Conservation (phyloP, 2,329 filamentous ascomycete species). For the Scytalidium lignicola region DNA sequence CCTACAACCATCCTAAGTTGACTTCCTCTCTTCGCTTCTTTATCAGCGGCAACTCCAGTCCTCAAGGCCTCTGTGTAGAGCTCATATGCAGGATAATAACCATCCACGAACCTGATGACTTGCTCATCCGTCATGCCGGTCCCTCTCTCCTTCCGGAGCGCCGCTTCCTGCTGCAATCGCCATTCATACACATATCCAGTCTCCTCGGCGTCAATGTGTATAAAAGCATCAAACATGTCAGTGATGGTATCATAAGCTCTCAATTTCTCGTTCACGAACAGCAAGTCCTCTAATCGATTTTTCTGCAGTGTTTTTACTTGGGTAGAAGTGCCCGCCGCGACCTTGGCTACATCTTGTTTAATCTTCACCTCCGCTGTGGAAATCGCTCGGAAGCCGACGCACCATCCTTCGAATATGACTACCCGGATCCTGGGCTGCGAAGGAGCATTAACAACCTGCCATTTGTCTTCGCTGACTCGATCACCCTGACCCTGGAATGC, state of each 20-base stretch:
- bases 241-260: constrained; percentile 55
- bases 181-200: constrained; percentile 61
- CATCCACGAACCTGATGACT: constrained; percentile 61
- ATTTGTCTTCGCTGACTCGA: constrained; percentile 45
- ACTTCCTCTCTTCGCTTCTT: constrained; percentile 30
- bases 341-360: constrained; percentile 37
- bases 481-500: constrained; percentile 59
- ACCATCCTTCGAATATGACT: constrained; percentile 70
- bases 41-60: constrained; percentile 38
- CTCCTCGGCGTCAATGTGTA: constrained; percentile 61
- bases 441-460: constrained; percentile 40
- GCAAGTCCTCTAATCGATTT: constrained; percentile 49
- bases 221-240: constrained; percentile 54
- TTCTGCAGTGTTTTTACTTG: constrained; percentile 41
- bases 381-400: constrained; percentile 60
- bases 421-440: constrained; percentile 32
- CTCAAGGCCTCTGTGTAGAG: constrained; percentile 45
- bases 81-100: constrained; percentile 51
- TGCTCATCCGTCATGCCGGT: constrained; percentile 61
- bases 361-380: constrained; percentile 36
- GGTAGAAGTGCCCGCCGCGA: constrained; percentile 12
- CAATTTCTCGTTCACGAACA: constrained; percentile 54
- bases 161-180: constrained; percentile 60
- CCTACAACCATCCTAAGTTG: constrained; percentile 47
- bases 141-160: constrained; percentile 50